A percentile compares a stretch with the other conserved stretches of the same genome.
Conservation (phyloP, 2,329 filamentous ascomycete species). For the Pseudocercospora macadamiae region DNA sequence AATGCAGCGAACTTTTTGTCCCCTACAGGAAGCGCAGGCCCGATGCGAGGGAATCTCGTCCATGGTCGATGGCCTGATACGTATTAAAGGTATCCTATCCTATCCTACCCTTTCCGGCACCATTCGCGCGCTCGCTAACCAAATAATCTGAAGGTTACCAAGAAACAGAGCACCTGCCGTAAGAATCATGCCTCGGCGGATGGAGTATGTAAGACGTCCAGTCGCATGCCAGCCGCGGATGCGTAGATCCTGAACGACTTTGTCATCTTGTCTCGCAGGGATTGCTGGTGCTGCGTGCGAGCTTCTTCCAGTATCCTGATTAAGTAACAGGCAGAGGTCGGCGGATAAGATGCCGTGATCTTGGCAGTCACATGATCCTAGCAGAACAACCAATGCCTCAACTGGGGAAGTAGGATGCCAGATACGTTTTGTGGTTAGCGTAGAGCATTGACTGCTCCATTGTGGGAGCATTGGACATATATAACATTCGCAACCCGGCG, state of each 20-base stretch:
- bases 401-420: too few relatives aligned
- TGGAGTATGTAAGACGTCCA: not conserved
- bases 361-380: too few relatives aligned
- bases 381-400: too few relatives aligned
- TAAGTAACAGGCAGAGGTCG: too few relatives aligned
- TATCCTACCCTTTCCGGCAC: not conserved
- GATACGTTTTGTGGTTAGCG: too few relatives aligned
- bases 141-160: not conserved
- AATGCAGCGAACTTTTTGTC: slow-evolving; percentile 49
- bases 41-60: slow-evolving; percentile 35
- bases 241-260: not conserved
- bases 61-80: not conserved
- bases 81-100: too few relatives aligned
- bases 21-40: slow-evolving; percentile 49
- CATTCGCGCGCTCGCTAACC: not conserved
- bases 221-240: not conserved
- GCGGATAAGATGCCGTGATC: too few relatives aligned
- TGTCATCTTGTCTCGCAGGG: not conserved
- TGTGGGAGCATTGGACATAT: too few relatives aligned
- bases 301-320: too few relatives aligned
- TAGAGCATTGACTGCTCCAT: too few relatives aligned
- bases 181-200: not conserved
- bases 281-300: too few relatives aligned
- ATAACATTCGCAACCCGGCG: too few relatives aligned
- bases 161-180: not conserved